Conservation (phyloP, 768 basidiomycete species). For the Pleurotus djamor region DNA sequence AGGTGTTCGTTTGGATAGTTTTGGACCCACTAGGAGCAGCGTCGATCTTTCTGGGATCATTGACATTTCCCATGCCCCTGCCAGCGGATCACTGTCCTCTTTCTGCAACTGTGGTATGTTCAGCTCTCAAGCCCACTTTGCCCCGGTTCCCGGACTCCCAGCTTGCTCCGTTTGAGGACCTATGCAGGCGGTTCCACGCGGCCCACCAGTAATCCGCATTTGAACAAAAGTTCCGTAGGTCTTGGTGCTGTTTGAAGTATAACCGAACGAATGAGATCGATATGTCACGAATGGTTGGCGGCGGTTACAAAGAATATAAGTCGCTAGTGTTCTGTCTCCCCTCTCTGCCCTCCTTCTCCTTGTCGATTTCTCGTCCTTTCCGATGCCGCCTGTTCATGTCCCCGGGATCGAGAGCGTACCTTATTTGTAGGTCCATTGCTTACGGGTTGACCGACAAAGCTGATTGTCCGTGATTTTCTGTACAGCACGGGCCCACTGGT, state of each 20-base stretch:
- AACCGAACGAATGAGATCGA: not conserved
- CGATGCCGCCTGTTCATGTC: not conserved
- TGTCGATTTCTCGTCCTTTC: not conserved
- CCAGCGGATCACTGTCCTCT: not conserved
- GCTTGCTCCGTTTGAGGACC: not conserved
- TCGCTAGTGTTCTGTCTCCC: not conserved
- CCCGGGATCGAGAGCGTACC: not conserved
- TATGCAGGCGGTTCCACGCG: not conserved
- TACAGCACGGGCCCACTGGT: slow-evolving; percentile 6
- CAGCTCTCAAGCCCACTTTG: not conserved
- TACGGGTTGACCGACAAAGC: no score
- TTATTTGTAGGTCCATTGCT: not conserved
- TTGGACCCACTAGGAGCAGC: no score
- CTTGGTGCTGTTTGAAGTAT: not conserved
- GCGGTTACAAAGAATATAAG: not conserved
- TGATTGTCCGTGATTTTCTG: no score
- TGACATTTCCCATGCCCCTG: not conserved
- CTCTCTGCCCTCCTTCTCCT: not conserved
- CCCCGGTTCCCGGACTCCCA: not conserved
- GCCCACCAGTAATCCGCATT: not conserved
- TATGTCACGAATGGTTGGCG: not conserved
- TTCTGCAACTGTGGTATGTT: not conserved
- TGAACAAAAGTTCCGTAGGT: not conserved
- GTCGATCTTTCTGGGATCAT: no score
- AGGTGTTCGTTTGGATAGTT: no score